Evolutionary conservation across 805 yeast genomes (phyloP).

Genomic region (Lipomyces kockii): DNA sequence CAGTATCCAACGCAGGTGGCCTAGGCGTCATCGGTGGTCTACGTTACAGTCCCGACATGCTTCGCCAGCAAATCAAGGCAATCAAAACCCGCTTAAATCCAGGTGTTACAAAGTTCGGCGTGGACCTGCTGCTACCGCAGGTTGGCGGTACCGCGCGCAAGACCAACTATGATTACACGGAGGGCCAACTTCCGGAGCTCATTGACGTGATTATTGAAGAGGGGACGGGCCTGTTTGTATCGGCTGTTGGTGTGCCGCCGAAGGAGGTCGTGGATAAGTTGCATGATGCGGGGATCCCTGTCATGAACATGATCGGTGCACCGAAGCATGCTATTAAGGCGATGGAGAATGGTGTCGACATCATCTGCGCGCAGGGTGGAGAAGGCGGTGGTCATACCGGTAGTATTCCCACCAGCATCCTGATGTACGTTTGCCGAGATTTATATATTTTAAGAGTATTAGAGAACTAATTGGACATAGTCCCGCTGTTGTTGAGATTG

Average conservation of each 20-base stretch:
- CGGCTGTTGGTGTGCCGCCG: conserved; percentile 42
- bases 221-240: conserved; percentile 38
- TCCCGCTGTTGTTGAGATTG: conserved; percentile 40
- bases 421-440: conserved; percentile 24
- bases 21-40: conserved; percentile 42
- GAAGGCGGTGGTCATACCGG: conserved; percentile 44
- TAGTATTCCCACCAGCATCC: conserved; percentile 36
- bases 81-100: conserved; percentile 34
- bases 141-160: conserved; percentile 42
- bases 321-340: conserved; percentile 40
- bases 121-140: conserved; percentile 40
- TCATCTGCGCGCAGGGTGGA: conserved; percentile 42
- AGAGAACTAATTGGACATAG: conserved; percentile 1
- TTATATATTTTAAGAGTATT: background rate
- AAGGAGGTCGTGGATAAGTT: conserved; percentile 38
- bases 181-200: conserved; percentile 38
- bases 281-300: conserved; percentile 39
- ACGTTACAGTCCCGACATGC: conserved; percentile 39
- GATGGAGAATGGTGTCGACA: conserved; percentile 39
- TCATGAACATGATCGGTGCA: conserved; percentile 42
- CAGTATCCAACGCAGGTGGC: conserved; percentile 43
- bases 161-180: conserved; percentile 40
- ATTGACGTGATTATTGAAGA: conserved; percentile 38
- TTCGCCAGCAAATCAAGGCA: conserved; percentile 39
- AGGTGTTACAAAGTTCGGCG: conserved; percentile 40